A percentile compares a stretch with the other conserved stretches of the same genome.
phyloP scores from a whole-genome alignment of 1,284 basidiomycete species.

The Wolfiporia cocos region DNA sequence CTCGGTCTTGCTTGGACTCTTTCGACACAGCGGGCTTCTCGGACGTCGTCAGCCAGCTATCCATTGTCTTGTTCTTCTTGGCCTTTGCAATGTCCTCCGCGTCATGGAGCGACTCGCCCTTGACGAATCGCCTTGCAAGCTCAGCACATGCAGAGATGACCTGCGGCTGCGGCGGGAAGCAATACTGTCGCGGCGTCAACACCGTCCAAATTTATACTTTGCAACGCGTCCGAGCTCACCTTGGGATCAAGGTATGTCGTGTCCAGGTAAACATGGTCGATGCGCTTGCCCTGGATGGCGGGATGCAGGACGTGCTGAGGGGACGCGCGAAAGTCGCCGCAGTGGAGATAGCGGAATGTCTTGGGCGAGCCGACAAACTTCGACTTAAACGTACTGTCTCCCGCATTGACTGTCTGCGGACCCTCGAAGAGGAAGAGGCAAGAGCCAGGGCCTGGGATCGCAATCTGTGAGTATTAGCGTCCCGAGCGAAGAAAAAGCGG shows the following conservation, averaged over 20 bases:
- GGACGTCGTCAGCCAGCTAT: conserved; percentile 22
- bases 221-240: conserved; percentile 35
- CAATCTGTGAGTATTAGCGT: no score
- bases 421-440: conserved; percentile 94
- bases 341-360: conserved; percentile 88
- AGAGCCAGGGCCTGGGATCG: conserved; percentile 77
- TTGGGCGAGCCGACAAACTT: conserved; percentile 63
- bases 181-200: no score
- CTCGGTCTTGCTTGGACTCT: conserved; percentile 18
- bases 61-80: conserved; percentile 21
- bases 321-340: conserved; percentile 90
- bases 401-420: conserved; percentile 81
- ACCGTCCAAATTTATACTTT: background rate
- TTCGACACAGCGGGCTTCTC: conserved; percentile 21
- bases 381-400: conserved; percentile 72
- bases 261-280: conserved; percentile 92
- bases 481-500: conserved; percentile 1
- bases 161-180: conserved; percentile 90
- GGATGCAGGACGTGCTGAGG: conserved; percentile 83
- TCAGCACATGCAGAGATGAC: conserved; percentile 92
- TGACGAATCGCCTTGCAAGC: conserved; percentile 59
- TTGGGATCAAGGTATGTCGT: conserved; percentile 95
- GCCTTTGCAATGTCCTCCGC: conserved; percentile 23
- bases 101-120: conserved; percentile 22
- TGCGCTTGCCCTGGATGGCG: conserved; percentile 65